Evolutionary conservation across 345 rosid species (phyloP), one percentile per base, ranked within the genome.

Genomic region (Citrus sp.): DNA sequence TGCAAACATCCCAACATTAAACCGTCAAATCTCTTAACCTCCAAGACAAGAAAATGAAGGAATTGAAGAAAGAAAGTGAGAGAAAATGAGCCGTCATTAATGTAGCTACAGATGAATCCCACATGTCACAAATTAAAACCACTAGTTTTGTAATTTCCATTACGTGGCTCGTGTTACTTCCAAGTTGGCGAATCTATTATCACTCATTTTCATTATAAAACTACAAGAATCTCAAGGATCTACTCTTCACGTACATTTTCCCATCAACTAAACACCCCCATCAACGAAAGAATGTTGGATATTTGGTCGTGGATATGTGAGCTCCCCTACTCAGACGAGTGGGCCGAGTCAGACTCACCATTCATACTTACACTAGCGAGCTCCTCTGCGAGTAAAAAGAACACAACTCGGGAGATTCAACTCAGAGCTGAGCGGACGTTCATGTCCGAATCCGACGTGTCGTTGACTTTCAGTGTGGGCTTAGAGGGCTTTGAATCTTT

Each of bases 291-390:
- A 55, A 86, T 86, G 85, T 81, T 91, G 87, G 90, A 91, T 68
- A 77, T 92, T 4, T 95, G 98, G 98, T 88, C 95, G 4, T 94
- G 98, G 97, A 88, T 95, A 51, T 89, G 87, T 61, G 88, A 86
- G 75, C 88, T 93, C 3, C 88, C 85, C 13, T 75, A 76, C 80
- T 82, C 83, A 6, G 78, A 69, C 9, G 77, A 81, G 62, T 84
- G 84, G 82, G 22, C 22, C 5, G 87, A 79, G 19, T 87, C 91
- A 19, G 79, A 80, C 66, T 79, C 90, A 16, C 58, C 82, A 0
- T 80, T 60, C 10, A 46, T 71, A 75, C 83, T 85, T 70, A 85
- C 87, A 68, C 89, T 93, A 4, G 95, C 88, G 4, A 85, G 83
- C 22, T 82, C 82, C 7, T 58, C 16, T 9, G 46, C 68, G 2